These are phyloP conservation scores for Lepiota brunneoincarnata DNA, from an alignment of 768 basidiomycete genomes.

Conservation along the genomic window DNA sequence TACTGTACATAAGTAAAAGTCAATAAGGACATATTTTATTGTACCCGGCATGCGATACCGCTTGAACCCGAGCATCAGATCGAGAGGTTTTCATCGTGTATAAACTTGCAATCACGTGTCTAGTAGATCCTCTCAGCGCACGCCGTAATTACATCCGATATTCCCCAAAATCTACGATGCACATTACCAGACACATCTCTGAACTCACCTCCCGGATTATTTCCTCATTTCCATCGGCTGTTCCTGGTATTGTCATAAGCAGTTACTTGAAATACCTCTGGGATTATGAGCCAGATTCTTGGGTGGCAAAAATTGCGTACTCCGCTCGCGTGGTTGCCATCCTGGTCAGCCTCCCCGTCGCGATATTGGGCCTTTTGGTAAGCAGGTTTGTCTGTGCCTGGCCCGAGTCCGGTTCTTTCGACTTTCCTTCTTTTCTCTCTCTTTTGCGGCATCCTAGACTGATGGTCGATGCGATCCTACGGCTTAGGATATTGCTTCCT, in stretches of 20 bases:
- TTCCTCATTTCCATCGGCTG: slow-evolving; percentile 29
- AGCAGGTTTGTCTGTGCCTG: slow-evolving; percentile 21
- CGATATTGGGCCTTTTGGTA: slow-evolving; percentile 55
- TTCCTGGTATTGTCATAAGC: slow-evolving; percentile 51
- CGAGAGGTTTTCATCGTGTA: too few relatives aligned
- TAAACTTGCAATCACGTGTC: too few relatives aligned
- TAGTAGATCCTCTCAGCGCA: too few relatives aligned
- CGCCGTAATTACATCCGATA: neutral
- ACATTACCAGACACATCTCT: slow-evolving; percentile 27
- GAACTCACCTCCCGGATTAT: slow-evolving; percentile 26
- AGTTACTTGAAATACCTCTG: slow-evolving; percentile 62
- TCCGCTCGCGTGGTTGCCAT: slow-evolving; percentile 65
- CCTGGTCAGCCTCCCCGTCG: slow-evolving; percentile 58
- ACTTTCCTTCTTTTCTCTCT: slow-evolving; percentile 11
- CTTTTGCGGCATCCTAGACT: neutral
- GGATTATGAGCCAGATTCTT: slow-evolving; percentile 61
- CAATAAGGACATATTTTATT: too few relatives aligned
- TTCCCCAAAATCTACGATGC: slow-evolving; percentile 23
- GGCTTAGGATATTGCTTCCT: slow-evolving; percentile 72
- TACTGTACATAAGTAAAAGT: too few relatives aligned
- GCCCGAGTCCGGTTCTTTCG: slow-evolving; percentile 2
- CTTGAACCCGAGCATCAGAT: too few relatives aligned
- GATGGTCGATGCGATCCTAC: neutral
- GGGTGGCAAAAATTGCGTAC: slow-evolving; percentile 64
- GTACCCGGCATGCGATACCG: too few relatives aligned